Evolutionary conservation across 768 basidiomycete species (phyloP), one percentile per base, ranked within the genome.

Genomic region (Ramaria sp.): DNA sequence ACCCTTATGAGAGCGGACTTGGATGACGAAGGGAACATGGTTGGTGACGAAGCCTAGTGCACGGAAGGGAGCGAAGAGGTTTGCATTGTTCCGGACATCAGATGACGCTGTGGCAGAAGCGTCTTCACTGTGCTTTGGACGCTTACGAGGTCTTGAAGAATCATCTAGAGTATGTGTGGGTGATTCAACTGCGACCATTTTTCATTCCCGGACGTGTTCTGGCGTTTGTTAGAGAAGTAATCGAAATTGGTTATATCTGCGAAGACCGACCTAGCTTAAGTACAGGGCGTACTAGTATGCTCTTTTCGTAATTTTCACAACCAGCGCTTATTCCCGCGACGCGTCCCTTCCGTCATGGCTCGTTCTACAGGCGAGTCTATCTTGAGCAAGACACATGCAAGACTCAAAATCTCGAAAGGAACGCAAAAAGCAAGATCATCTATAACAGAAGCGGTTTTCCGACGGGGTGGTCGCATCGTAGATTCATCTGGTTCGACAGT

Each of bases 31-130:
- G 9, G 94, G 92, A 24, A 94, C 77, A 70, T 85, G 78, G 64
- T 95, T 94, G 42, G 94, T 91, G 62, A 98, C 78, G 55, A 92
- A 78, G 25, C 96, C 95, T n/a, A 99, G 78, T 6, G 93, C 93
- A 56, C 96, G 79, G 65, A 98, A 99, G 3, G 96, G 95, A 4
- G 85, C 88, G 65, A 95, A 98, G 39, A 99, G 66, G 32, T 66
- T 30, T 50, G 43, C 22, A 25, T 24, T 44, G 18, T 30, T 47
- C n/a, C 16, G 16, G 9, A n/a, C 22, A 13, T 44, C 42, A 3
- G 18, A 37, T 34, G 32, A 9, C 7, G 32, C 32, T 34, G 32
- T 34, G 10, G 36, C 66, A 15, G 65, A 34, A 22, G 38, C n/a
- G 18, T 22, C 30, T 39, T 48, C 41, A 18, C 50, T 41, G 32